These are phyloP conservation scores for Pseudogymnoascus sp. DNA, from an alignment of 2,329 filamentous ascomycete genomes.

Conservation along the genomic window DNA sequence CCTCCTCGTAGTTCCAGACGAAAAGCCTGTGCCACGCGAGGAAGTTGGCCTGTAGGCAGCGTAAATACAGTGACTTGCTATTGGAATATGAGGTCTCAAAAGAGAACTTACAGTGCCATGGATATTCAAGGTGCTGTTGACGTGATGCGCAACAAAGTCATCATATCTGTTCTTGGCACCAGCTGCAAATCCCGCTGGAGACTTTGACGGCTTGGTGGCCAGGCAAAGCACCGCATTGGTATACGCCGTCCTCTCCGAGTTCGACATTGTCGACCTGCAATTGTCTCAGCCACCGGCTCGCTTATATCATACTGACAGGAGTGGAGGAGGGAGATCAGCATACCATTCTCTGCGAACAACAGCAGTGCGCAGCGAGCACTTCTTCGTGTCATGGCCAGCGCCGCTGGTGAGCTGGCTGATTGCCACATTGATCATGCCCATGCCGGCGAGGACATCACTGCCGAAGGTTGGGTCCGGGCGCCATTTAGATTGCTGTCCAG, in stretches of 20 bases:
- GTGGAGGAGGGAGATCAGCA: not conserved
- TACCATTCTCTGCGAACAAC: conserved; percentile 39
- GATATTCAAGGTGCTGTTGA: conserved; percentile 29
- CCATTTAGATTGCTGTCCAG: not conserved
- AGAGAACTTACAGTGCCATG: conserved; percentile 26
- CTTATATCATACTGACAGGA: not conserved
- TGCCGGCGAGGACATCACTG: not conserved
- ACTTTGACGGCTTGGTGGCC: conserved; percentile 25
- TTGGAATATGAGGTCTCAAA: not conserved
- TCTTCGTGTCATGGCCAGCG: not conserved
- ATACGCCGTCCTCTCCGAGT: conserved; percentile 25
- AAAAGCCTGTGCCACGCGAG: conserved; percentile 39
- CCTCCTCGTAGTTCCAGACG: conserved; percentile 35
- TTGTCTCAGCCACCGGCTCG: conserved; percentile 2
- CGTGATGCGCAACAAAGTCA: conserved; percentile 36
- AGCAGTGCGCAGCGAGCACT: conserved; percentile 33
- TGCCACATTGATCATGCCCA: not conserved
- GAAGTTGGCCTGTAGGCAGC: conserved; percentile 26
- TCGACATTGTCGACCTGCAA: conserved; percentile 19
- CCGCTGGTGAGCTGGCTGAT: not conserved
- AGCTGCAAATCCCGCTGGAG: conserved; percentile 25
- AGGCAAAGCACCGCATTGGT: conserved; percentile 31
- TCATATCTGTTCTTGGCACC: conserved; percentile 33
- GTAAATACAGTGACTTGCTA: not conserved
- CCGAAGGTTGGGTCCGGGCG: not conserved